Evolutionary conservation across 2,329 filamentous ascomycete species (phyloP), one percentile per base, ranked within the genome.

Genomic region (Biscogniauxia mediterranea): DNA sequence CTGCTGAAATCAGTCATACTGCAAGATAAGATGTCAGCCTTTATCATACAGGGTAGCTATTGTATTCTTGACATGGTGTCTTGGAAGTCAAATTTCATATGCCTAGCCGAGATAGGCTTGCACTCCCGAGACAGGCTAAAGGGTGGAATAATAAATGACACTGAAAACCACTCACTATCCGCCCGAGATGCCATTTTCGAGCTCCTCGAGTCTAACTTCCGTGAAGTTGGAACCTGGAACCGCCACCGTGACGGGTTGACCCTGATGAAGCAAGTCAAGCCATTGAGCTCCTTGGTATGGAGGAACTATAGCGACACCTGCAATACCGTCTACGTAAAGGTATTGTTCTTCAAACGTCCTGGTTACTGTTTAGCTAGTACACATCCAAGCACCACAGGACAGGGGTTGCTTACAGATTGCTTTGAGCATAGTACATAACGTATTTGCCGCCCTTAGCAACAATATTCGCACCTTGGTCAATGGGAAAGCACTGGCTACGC

Each of bases 401-500:
- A 5, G 21, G 25, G 3, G 65, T 56, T 32, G 67, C 64, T 42
- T 63, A 64, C 60, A 58, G 28, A 28, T 64, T 60, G 15, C 63
- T 52, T 26, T 50, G 25, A n/a, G 74, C 75, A 64, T 78, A 79
- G 69, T 77, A 76, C 61, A 79, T 69, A 54, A 80, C 70, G 52
- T 79, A 77, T 60, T 75, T 72, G 2, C 75, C 79, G 21, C 78
- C 78, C 57, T 74, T 76, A 11, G 72, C 76, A 25, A 72, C 74
- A 1, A 76, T 72, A 58, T 80, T 78, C 7, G 64, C 62, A n/a
- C 74, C 74, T 65, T 81, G 78, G 5, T 68, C 64, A n/a, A 71
- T 68, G 19, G 73, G 73, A 5, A 70, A 70, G 63, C 77, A 79
- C 11, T 66, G 70, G 59, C 74, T 75, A 51, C 72, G 70, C 5